Evolutionary conservation across 306 rosid species (phyloP).

Genomic region (Gillenia trifoliata): DNA sequence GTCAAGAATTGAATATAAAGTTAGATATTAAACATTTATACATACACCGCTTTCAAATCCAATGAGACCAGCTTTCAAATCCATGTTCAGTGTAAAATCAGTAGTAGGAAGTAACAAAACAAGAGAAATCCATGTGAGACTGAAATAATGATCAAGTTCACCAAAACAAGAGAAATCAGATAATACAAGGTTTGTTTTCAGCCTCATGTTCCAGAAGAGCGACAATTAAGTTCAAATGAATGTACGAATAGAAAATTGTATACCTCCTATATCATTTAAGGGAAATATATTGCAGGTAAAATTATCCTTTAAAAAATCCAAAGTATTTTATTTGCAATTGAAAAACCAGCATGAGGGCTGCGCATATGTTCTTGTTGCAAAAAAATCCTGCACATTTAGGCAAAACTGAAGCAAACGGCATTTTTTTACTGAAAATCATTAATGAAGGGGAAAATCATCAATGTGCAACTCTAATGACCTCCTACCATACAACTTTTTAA

Average conservation of each 20-base stretch:
- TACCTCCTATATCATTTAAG: background rate
- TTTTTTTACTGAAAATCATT: background rate
- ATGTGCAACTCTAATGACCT: background rate
- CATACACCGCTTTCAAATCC: too few species aligned
- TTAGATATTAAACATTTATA: too few species aligned
- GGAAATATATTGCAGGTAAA: too few species aligned
- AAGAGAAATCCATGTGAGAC: too few species aligned
- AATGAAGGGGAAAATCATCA: too few species aligned
- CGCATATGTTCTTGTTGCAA: background rate
- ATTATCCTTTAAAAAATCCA: too few species aligned
- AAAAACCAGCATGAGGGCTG: background rate
- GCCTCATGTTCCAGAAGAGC: background rate
- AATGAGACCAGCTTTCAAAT: too few species aligned
- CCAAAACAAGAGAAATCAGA: background rate
- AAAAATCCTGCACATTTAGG: background rate
- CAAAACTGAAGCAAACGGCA: background rate
- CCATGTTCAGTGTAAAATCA: too few species aligned
- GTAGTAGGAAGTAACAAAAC: background rate
- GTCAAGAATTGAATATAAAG: background rate
- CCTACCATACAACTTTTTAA: background rate
- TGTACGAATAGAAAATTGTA: too few species aligned
- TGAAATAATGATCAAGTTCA: background rate
- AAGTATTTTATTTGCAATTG: conserved; percentile 3
- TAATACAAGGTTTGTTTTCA: background rate
- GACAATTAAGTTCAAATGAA: too few species aligned